Percentiles rank a stretch among this genome's conserved stretches.
These are phyloP conservation scores for Clarireedia monteithiana DNA, from an alignment of 2,329 filamentous ascomycete genomes.

Conservation along the genomic window DNA sequence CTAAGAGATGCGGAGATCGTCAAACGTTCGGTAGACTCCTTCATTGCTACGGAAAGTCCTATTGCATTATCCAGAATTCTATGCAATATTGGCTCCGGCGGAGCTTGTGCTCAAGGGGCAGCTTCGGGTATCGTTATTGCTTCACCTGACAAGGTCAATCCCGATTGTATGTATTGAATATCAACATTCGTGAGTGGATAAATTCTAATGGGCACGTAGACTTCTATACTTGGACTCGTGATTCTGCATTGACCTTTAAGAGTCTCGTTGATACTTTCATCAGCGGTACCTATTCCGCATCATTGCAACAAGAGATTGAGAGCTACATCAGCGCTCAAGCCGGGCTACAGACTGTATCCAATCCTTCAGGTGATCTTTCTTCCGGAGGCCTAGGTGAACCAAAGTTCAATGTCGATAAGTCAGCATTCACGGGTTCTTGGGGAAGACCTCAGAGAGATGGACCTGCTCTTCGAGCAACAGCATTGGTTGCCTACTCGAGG, in stretches of 20 bases:
- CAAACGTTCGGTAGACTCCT: conserved; percentile 44
- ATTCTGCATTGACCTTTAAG: conserved; percentile 65
- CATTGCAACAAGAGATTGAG: conserved; percentile 46
- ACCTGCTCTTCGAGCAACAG: conserved; percentile 66
- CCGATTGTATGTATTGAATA: conserved; percentile 40
- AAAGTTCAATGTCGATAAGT: conserved; percentile 61
- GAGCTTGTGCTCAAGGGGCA: conserved; percentile 42
- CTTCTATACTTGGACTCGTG: conserved; percentile 73
- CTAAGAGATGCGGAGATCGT: conserved; percentile 32
- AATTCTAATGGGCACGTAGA: conserved; percentile 39
- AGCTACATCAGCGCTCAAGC: conserved; percentile 64
- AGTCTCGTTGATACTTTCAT: conserved; percentile 57
- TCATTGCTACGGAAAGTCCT: conserved; percentile 43
- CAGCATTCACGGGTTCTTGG: conserved; percentile 59
- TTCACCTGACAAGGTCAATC: conserved; percentile 44
- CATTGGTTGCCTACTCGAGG: conserved; percentile 64
- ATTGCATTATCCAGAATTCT: conserved; percentile 45
- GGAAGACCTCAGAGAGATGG: conserved; percentile 75
- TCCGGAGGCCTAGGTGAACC: conserved; percentile 57
- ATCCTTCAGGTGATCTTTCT: conserved; percentile 40
- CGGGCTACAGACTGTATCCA: conserved; percentile 46
- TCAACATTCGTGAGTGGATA: not conserved
- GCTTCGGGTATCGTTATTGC: conserved; percentile 47
- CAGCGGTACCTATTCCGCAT: conserved; percentile 40
- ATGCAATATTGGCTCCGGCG: conserved; percentile 51